Base-by-base conservation (phyloP, 495 filamentous ascomycete genomes). In the Sabuloglossum arenarium region DNA sequence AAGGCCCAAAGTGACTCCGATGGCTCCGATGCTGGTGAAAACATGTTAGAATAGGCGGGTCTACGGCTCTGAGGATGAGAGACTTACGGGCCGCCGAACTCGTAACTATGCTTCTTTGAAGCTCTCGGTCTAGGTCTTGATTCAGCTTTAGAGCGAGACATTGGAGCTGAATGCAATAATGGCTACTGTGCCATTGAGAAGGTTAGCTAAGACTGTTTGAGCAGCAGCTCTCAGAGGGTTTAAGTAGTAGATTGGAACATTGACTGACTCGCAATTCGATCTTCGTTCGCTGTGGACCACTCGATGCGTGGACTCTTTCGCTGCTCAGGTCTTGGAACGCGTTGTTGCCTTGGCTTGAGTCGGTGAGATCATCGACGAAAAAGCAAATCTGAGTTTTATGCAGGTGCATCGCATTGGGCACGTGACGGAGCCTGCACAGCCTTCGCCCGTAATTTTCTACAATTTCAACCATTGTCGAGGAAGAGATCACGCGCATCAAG, bases 1-100 rank as follows among this genome's bases (percentile, higher is more conserved):
- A 12, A 94, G 79, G 27, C 80, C 84, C 60, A 91, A 77, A 31
- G 80, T 79, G 56, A 94, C 82, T 45, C 68, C 78, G 45, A 80
- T 73, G 12, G 84, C 84, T 47, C 88, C 89, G 54, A 80, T 70
- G 21, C 91, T 96, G 62, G 11, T 16, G 3, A 59, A 52, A 32
- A n/a, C n/a, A n/a, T 58, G 14, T 30, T 14, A 58, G 27, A 53
- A 59, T 65, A 23, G 69, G 63, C 21, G 27, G 34, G 58, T 4
- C 21, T n/a, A 52, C 32, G 23, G 54, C 54, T 47, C 55, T 32
- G 32, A 50, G 60, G 59, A 21, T 12, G 28, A 34, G 27, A 25
- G 32, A 56, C 88, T 71, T 76, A 94, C 88, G 88, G 88, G 61
- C 88, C 88, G 60, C 75, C 75, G 61, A 95, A 94, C 61, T 91